Conservation (phyloP, 176 grass and related monocot species). For the Oryza officinalis region DNA sequence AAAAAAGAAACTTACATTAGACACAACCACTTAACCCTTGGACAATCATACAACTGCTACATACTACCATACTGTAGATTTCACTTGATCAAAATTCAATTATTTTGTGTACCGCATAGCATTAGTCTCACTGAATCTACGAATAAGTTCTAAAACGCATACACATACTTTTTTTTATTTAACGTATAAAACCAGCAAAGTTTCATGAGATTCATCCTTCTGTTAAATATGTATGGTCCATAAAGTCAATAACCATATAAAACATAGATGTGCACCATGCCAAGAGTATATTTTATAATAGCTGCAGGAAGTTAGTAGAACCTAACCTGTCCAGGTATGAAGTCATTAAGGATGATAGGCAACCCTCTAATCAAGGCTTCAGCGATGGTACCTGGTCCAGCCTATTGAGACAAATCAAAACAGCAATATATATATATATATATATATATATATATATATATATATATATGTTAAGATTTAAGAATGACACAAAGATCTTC, state of each 20-base stretch:
- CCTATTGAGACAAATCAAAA: constrained; percentile 52
- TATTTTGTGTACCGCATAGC: not conserved
- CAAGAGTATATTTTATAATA: not conserved
- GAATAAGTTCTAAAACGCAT: not conserved
- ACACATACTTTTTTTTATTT: not conserved
- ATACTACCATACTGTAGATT: not conserved
- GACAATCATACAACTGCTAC: not conserved
- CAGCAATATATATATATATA: too few species aligned
- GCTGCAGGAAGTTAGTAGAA: not conserved
- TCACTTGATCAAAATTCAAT: not conserved
- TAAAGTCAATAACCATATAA: not conserved
- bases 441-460: too few species aligned
- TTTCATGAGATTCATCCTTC: not conserved
- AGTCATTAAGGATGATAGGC: constrained; percentile 98
- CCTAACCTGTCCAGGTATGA: constrained; percentile 98
- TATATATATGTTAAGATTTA: constrained; percentile 9
- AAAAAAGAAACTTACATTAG: constrained; percentile 8
- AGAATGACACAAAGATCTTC: not conserved
- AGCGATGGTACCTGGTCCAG: constrained; percentile 96
- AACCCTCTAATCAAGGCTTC: constrained; percentile 99
- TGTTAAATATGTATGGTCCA: not conserved
- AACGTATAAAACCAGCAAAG: not conserved
- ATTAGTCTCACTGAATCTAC: not conserved
- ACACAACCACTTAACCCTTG: not conserved
- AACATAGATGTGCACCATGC: not conserved